Conservation (phyloP, 208 protist species). For the Crithidia sp. region DNA sequence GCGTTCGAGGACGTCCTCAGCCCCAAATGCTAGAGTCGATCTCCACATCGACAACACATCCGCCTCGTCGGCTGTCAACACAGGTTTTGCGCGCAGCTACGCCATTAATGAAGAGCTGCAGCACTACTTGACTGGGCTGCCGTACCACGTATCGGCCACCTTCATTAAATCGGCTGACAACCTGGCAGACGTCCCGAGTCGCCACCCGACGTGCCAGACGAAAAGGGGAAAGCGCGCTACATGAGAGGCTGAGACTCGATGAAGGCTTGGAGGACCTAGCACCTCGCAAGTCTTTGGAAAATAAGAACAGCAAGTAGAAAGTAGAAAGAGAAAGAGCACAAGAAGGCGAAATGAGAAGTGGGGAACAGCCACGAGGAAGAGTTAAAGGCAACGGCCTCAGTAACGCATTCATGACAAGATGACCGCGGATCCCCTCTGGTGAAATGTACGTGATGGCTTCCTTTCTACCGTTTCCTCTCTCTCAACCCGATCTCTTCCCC, state of each 20-base stretch:
- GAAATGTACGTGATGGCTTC: too few species aligned
- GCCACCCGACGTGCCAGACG: conserved; percentile 6
- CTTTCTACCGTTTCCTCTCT: too few species aligned
- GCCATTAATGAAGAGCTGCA: conserved; percentile 16
- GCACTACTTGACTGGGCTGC: not conserved
- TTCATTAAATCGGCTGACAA: conserved; percentile 12
- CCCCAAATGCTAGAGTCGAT: not conserved
- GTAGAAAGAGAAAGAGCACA: too few species aligned
- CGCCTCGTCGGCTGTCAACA: conserved; percentile 10
- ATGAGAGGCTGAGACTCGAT: conserved; percentile 13
- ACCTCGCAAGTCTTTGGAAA: not conserved
- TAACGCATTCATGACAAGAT: too few species aligned
- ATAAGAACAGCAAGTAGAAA: not conserved
- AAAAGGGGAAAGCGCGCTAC: conserved; percentile 2
- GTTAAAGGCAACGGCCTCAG: not conserved
- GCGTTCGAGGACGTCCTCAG: not conserved
- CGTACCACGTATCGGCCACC: conserved; percentile 1
- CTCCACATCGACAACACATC: conserved; percentile 36
- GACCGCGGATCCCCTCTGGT: too few species aligned
- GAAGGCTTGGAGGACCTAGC: not conserved
- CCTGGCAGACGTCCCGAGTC: conserved; percentile 16
- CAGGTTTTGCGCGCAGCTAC: conserved; percentile 14
- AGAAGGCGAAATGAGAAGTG: not conserved
- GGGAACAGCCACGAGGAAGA: conserved; percentile 4
- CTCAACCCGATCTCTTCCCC: too few species aligned